Evolutionary conservation across 2,329 filamentous ascomycete genomes (phyloP), one percentile per base, ranked within the genome.

Genomic region (Diaporthe velutina): DNA sequence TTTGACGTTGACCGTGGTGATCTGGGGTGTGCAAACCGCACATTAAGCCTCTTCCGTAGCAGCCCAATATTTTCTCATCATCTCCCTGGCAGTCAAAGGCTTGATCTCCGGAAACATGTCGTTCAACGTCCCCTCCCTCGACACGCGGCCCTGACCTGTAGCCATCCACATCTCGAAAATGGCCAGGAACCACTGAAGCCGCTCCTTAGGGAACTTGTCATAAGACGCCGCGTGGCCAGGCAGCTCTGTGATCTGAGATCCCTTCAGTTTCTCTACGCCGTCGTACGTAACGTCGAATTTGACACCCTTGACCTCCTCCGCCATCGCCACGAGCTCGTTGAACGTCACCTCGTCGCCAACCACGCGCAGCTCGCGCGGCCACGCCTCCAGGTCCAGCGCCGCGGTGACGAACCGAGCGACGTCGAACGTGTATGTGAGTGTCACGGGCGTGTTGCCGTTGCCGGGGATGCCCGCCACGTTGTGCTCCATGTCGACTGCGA

Each of bases 371-470:
- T 81, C 78, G 42, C 83, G 81, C 3, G 86, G 83, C 88, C 88
- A 90, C 30, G 81, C 81, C 4, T 83, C 77, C 30, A 85, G 75
- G n/a, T 83, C 83, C 19, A 90, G 77, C 4, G 82, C 73, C 6
- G 82, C 83, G 10, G 83, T 84, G 7, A 88, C 82, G 71, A 87
- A 89, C 48, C 79, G 83, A 4, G 84, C 88, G 54, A 90, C 80
- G 77, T 90, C 88, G 6, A 80, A 80, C 1, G 84, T 87, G 77
- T 89, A 86, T 0, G 88, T 90, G 78, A 89, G 86, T 4, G 83
- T 79, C 12, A 87, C 81, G 4, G 80, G 79, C 8, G 80, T 82
- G n/a, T 86, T 81, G 0, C 89, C 89, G 30, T 84, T 81, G 0
- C 87, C 88, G 0, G 88, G 88, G 28, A 90, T 85, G 15, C 84